Evolutionary conservation across 2,329 filamentous ascomycete species (phyloP), one percentile per base, ranked within the genome.

Genomic region (Botryotinia globosa): DNA sequence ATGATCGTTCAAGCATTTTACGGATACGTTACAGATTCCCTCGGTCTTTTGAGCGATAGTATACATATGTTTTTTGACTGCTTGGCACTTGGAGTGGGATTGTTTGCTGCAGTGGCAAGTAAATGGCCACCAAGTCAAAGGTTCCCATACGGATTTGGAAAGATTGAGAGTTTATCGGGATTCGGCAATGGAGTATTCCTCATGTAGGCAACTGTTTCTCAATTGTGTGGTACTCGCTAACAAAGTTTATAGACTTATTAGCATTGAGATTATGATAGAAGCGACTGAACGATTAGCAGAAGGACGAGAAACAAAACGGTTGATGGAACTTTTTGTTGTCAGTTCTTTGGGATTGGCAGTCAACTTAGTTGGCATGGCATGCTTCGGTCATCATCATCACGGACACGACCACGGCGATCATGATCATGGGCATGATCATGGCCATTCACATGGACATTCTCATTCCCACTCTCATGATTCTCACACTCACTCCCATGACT

Each of bases 61-160:
- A 96, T 99, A 75, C 96, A 99, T 83, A 99, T 99, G 96, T 95
- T 99, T 79, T 98, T 99, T 78, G 96, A 99, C 82, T 99, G 96
- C 77, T 90, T 98, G 51, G 96, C 95, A 32, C 87, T 99, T 42
- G 89, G 93, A 1, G 94, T 99, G 51, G 96, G 96, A 18, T 85
- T 99, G 16, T 91, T 95, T 77, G 96, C 96, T 42, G 92, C 95
- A 2, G 94, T 99, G 9, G 93, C 97, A 85, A 96, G 93, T 83
- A 98, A 98, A 82, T 98, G 96, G 94, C 94, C 94, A 1, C 92
- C 94, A 0, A 97, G 92, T 80, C 87, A 92, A 73, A 87, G 91
- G 32, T 98, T 97, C 78, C 96, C 96, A 0, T 98, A 98, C 80
- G 96, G 96, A 0, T 96, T 97, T 81, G 94, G 95, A 73, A 99